Percentiles rank a stretch among this genome's conserved stretches.
Evolutionary conservation across 2,329 filamentous ascomycete species (phyloP).

Genomic region (Fusarium sarcochroum): DNA sequence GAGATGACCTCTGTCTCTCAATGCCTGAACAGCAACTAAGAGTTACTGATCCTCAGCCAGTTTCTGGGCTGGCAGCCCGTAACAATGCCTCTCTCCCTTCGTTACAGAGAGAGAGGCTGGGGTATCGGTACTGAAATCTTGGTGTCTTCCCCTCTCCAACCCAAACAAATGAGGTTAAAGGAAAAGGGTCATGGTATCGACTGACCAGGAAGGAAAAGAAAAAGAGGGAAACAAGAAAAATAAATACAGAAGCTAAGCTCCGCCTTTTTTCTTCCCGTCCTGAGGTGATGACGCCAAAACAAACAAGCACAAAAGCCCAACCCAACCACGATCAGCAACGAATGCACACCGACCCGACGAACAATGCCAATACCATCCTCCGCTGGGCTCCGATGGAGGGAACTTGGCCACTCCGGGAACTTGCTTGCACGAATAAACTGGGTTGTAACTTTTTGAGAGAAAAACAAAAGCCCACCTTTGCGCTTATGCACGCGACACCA

Average conservation of each 20-base stretch:
- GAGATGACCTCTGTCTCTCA: background rate
- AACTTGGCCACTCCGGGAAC: slow-evolving; percentile 24
- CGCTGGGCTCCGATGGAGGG: slow-evolving; percentile 22
- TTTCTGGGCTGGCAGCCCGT: slow-evolving; percentile 32
- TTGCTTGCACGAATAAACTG: slow-evolving; percentile 10
- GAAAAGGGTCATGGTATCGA: slow-evolving; percentile 37
- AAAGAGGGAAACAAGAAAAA: slow-evolving; percentile 18
- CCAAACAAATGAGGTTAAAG: slow-evolving; percentile 32
- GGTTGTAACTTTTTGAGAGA: slow-evolving; percentile 13
- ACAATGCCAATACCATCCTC: slow-evolving; percentile 22
- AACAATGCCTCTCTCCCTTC: slow-evolving; percentile 35
- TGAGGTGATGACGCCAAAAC: background rate
- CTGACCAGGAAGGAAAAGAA: slow-evolving; percentile 36
- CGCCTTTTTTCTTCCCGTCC: slow-evolving; percentile 31
- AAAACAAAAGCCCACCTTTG: slow-evolving; percentile 28
- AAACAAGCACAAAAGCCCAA: slow-evolving; percentile 16
- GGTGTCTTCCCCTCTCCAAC: slow-evolving; percentile 42
- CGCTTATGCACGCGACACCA: slow-evolving; percentile 51
- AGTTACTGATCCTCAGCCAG: slow-evolving; percentile 27
- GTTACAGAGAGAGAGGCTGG: slow-evolving; percentile 27
- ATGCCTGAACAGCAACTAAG: slow-evolving; percentile 1
- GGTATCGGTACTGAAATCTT: slow-evolving; percentile 6
- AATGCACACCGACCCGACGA: slow-evolving; percentile 37
- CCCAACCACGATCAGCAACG: slow-evolving; percentile 14
- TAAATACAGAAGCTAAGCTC: slow-evolving; percentile 38